A percentile compares a stretch with the other conserved stretches of the same genome.
Evolutionary conservation across 2,329 filamentous ascomycete species (phyloP).

Genomic region (Claviceps maximensis): DNA sequence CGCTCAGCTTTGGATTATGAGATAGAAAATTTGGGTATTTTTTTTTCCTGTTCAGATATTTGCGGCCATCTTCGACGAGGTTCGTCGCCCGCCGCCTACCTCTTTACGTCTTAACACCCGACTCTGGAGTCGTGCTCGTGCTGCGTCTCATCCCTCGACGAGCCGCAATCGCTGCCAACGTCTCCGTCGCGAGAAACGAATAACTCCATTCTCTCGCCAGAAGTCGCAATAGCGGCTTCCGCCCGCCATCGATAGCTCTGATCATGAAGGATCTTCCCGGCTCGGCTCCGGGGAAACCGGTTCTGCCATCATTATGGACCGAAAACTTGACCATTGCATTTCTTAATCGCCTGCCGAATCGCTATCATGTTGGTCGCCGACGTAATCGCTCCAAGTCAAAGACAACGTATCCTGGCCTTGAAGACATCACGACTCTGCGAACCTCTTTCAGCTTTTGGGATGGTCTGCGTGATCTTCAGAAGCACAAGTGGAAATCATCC

Average conservation of each 20-base stretch:
- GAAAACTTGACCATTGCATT: slow-evolving; percentile 29
- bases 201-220: neutral
- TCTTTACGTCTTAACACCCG: neutral
- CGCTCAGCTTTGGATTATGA: slow-evolving; percentile 19
- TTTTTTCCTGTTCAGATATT: slow-evolving; percentile 8
- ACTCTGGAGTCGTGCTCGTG: neutral
- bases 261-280: slow-evolving; percentile 27
- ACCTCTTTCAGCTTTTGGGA: slow-evolving; percentile 72
- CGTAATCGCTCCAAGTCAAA: slow-evolving; percentile 28
- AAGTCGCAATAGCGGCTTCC: slow-evolving; percentile 7
- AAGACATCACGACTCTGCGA: slow-evolving; percentile 63
- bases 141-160: neutral
- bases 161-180: neutral
- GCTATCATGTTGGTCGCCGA: slow-evolving; percentile 25
- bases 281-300: slow-evolving; percentile 26
- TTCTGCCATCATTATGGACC: slow-evolving; percentile 26
- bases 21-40: slow-evolving; percentile 23
- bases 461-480: slow-evolving; percentile 60
- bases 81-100: neutral
- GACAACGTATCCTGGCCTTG: slow-evolving; percentile 17
- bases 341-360: slow-evolving; percentile 28
- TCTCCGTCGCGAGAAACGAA: slow-evolving; percentile 2
- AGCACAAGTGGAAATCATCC: slow-evolving; percentile 67
- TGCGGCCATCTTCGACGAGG: slow-evolving; percentile 12
- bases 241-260: slow-evolving; percentile 4